Evolutionary conservation across 805 yeast species (phyloP), one percentile per base, ranked within the genome.

Genomic region (Myxozyma monticola): DNA sequence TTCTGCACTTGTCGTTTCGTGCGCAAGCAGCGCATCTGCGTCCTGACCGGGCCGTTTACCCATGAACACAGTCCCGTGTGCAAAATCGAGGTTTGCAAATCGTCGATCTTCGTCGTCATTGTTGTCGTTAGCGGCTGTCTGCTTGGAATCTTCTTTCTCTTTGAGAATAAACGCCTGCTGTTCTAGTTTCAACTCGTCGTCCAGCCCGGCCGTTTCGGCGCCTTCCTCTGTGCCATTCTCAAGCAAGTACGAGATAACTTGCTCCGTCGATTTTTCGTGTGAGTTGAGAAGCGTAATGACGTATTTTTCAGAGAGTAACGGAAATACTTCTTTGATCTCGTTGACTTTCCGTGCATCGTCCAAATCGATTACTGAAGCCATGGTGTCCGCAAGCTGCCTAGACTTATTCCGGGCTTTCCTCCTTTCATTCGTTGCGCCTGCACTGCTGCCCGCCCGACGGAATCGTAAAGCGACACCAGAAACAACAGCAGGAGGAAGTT

Each of bases 41-140:
- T 28, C 29, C 20, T 2, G 30, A 6, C 35, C 40, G 6, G 42
- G 45, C 29, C 43, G 37, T 21, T 41, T 42, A 30, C 59, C 59
- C 20, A 41, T 20, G 37, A 37, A 39, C 15, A 54, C 4, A 17
- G 51, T 35, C 2, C 57, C 57, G n/a, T 54, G 54, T 20, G 36
- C 54, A 25, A 53, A 53, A 21, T 53, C 54, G 15, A 53, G 33
- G 20, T 37, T 45, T n/a, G 41, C 54, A 34, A 49, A 45, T 15
- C 37, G 15, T 14, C 54, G 49, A 7, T 24, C 12, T 14, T 39
- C 43, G 20, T 39, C 54, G 5, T 34, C 44, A 3, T 24, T 42
- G 14, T 33, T 37, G 6, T 25, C 33, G 7, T 21, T 25, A 6
- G 17, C 15, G 24, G n/a, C 2, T 12, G 24, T 15, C 17, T 30